Conservation (phyloP, 2,329 filamentous ascomycete genomes). For the Aureobasidium melanogenum region DNA sequence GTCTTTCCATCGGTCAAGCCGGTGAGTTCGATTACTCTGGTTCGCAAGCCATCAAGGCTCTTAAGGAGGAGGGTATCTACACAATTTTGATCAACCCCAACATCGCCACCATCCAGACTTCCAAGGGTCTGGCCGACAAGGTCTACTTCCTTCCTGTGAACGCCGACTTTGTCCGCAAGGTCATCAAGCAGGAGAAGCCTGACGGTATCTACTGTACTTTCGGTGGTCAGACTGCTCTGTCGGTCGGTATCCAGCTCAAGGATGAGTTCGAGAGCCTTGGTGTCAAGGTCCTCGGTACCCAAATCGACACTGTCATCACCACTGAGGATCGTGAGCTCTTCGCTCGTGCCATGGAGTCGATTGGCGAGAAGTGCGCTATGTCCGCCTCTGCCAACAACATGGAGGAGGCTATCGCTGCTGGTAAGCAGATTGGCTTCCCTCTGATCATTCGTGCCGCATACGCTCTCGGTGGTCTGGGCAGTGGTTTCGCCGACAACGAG, state of each 20-base stretch:
- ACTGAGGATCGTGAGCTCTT: slow-evolving; percentile 98
- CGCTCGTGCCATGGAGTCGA: slow-evolving; percentile 95
- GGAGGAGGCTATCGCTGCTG: slow-evolving; percentile 79
- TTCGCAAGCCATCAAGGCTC: slow-evolving; percentile 93
- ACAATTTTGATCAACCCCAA: slow-evolving; percentile 98
- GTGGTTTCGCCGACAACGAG: slow-evolving; percentile 88
- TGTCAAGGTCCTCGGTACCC: slow-evolving; percentile 89
- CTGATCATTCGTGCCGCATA: slow-evolving; percentile 97
- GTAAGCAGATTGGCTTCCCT: slow-evolving; percentile 87
- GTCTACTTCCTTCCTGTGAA: slow-evolving; percentile 98
- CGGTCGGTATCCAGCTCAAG: slow-evolving; percentile 93
- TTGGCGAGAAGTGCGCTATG: slow-evolving; percentile 95
- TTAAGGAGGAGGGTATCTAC: slow-evolving; percentile 97
- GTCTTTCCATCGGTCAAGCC: slow-evolving; percentile 93
- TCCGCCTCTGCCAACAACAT: slow-evolving; percentile 85
- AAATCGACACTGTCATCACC: slow-evolving; percentile 96
- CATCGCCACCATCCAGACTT: slow-evolving; percentile 97
- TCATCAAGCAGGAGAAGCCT: slow-evolving; percentile 87
- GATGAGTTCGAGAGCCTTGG: slow-evolving; percentile 91
- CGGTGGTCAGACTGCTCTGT: slow-evolving; percentile 92
- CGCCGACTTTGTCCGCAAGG: slow-evolving; percentile 93
- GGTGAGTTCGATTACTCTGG: slow-evolving; percentile 99
- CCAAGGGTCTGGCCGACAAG: slow-evolving; percentile 94
- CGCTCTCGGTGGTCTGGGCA: slow-evolving; percentile 87
- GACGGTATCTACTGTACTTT: slow-evolving; percentile 98